These are phyloP conservation scores for Populus hybrid DNA, from an alignment of 441 rosid genomes.

Conservation along the genomic window DNA sequence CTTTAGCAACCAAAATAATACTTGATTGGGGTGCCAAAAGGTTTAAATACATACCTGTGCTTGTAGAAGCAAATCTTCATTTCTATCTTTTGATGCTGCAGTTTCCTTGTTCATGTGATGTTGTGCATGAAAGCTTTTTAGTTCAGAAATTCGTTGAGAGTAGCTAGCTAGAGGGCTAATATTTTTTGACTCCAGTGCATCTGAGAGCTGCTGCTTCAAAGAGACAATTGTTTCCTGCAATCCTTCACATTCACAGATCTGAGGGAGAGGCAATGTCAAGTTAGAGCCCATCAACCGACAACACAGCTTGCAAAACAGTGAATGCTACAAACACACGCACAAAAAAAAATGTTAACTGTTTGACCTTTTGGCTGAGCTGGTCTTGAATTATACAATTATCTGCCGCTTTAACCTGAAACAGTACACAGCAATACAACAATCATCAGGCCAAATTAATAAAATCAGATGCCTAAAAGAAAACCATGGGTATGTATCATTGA, in stretches of 20 bases:
- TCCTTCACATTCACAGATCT: conserved; percentile 74
- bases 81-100: conserved; percentile 30
- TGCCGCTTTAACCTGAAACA: conserved; percentile 81
- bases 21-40: conserved; percentile 4
- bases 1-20: conserved; percentile 7
- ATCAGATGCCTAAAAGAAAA: neutral
- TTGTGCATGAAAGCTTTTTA: conserved; percentile 34
- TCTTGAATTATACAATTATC: conserved; percentile 93
- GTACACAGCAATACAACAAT: conserved; percentile 8
- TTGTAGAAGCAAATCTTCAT: conserved; percentile 36
- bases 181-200: conserved; percentile 51
- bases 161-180: conserved; percentile 31
- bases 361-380: conserved; percentile 89
- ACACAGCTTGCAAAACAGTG: neutral
- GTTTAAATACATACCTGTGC: conserved; percentile 49
- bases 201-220: conserved; percentile 77
- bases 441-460: conserved; percentile 19
- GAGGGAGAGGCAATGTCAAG: conserved; percentile 27
- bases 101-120: conserved; percentile 32
- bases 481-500: neutral
- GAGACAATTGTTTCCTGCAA: conserved; percentile 67
- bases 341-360: neutral
- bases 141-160: conserved; percentile 40
- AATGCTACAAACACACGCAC: neutral
- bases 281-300: conserved; percentile 23